phyloP scores from a whole-genome alignment of 2,329 filamentous ascomycete species.

The Hymenoscyphus salicellus region DNA sequence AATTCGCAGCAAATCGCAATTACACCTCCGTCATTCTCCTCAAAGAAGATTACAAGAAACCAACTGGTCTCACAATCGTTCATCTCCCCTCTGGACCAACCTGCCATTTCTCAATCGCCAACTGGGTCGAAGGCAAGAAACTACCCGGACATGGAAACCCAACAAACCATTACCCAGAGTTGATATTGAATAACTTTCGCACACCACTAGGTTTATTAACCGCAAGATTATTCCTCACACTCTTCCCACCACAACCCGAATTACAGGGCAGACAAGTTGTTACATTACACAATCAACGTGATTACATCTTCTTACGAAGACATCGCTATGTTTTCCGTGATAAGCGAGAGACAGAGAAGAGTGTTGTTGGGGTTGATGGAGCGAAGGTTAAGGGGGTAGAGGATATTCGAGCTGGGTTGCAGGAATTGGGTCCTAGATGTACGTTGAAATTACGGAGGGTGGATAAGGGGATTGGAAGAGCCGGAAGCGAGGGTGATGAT shows the following conservation, averaged over 20 bases:
- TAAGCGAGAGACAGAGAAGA: slow-evolving; percentile 82
- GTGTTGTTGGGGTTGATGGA: slow-evolving; percentile 76
- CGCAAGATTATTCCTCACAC: slow-evolving; percentile 74
- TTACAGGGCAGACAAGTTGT: slow-evolving; percentile 84
- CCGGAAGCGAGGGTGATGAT: slow-evolving; percentile 55
- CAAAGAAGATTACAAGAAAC: slow-evolving; percentile 84
- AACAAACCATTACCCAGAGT: slow-evolving; percentile 85
- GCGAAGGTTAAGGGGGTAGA: slow-evolving; percentile 82
- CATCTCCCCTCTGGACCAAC: slow-evolving; percentile 83
- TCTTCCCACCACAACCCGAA: slow-evolving; percentile 81
- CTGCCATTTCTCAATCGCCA: slow-evolving; percentile 86
- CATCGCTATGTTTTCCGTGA: slow-evolving; percentile 93
- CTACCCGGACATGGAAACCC: slow-evolving; percentile 85
- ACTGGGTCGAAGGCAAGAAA: slow-evolving; percentile 85
- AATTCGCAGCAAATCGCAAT: slow-evolving; percentile 75
- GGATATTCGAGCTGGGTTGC: slow-evolving; percentile 78
- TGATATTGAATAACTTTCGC: slow-evolving; percentile 90
- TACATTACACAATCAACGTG: slow-evolving; percentile 89
- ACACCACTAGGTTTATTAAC: slow-evolving; percentile 87
- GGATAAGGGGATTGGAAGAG: slow-evolving; percentile 77
- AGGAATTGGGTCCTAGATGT: slow-evolving; percentile 82
- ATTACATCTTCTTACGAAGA: slow-evolving; percentile 89
- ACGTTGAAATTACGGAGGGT: slow-evolving; percentile 86
- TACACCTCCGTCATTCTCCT: slow-evolving; percentile 83
- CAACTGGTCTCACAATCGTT: slow-evolving; percentile 77